phyloP scores from a whole-genome alignment of 495 filamentous ascomycete species.

The Achaetomiella virescens region DNA sequence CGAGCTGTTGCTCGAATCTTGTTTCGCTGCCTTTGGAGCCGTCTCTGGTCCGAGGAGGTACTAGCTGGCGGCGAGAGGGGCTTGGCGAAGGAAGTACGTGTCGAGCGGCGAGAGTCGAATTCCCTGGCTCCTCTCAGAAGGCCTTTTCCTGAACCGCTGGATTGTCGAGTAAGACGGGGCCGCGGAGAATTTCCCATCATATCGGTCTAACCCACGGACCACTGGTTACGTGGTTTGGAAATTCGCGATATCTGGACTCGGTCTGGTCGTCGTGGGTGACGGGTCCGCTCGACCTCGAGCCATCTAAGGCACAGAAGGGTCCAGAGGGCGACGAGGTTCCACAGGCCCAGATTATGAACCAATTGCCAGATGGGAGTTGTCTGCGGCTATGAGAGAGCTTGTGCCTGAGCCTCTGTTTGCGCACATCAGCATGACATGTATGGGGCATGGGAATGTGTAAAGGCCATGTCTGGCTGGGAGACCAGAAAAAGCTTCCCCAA shows the following conservation, averaged over 20 bases:
- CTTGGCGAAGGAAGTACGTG: slow-evolving; percentile 18
- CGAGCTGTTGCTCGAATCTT: neutral
- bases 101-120: slow-evolving; percentile 18
- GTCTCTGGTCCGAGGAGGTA: slow-evolving; percentile 2
- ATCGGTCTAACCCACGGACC: slow-evolving; percentile 7
- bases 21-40: neutral
- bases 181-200: slow-evolving; percentile 26
- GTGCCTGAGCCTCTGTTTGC: slow-evolving; percentile 13
- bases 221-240: neutral
- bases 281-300: slow-evolving; percentile 19
- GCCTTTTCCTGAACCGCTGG: slow-evolving; percentile 20
- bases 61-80: slow-evolving; percentile 11
- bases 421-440: slow-evolving; percentile 13
- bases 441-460: neutral
- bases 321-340: neutral
- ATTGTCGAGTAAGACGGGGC: slow-evolving; percentile 17
- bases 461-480: neutral
- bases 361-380: slow-evolving; percentile 3
- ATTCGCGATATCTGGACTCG: slow-evolving; percentile 8
- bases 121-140: slow-evolving; percentile 14
- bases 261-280: slow-evolving; percentile 17
- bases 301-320: slow-evolving; percentile 12
- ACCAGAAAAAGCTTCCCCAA: slow-evolving; percentile 1
- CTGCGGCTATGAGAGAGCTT: slow-evolving; percentile 10
- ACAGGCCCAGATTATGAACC: slow-evolving; percentile 4